These are phyloP conservation scores for Allomyces javanicus DNA, from an alignment of 192 early-diverging fungal species.

Conservation along the genomic window DNA sequence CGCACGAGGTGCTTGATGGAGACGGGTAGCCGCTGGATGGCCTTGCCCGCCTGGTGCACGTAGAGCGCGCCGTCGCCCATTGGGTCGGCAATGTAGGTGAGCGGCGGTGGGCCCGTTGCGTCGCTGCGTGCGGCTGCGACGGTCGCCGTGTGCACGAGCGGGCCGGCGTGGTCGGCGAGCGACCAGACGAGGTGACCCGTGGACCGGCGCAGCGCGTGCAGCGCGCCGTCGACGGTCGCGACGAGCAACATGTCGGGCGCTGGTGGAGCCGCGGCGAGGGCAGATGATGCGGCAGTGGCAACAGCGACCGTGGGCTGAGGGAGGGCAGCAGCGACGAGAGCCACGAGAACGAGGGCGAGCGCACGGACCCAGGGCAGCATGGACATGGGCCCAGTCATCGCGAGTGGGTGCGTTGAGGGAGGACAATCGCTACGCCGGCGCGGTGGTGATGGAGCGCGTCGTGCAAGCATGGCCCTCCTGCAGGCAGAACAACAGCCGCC, in stretches of 20 bases:
- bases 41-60: conserved; percentile 24
- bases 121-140: conserved; percentile 10
- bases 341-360: background rate
- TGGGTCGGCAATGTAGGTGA: conserved; percentile 56
- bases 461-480: no score
- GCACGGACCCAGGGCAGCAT: no score
- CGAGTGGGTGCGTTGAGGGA: no score
- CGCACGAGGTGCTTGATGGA: conserved; percentile 51
- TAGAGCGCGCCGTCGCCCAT: conserved; percentile 45
- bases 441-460: no score
- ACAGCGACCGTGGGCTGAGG: background rate
- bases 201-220: conserved; percentile 39
- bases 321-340: background rate
- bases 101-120: conserved; percentile 5
- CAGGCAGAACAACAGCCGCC: no score
- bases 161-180: conserved; percentile 17
- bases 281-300: background rate
- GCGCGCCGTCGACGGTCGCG: conserved; percentile 49
- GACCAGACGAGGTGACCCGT: conserved; percentile 43
- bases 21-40: conserved; percentile 41
- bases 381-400: no score
- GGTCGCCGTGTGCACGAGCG: conserved; percentile 23
- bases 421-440: no score
- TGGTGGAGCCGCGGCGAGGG: conserved; percentile 4
- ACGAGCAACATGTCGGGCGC: conserved; percentile 27